Base-by-base conservation (phyloP, 2,329 filamentous ascomycete species). In the Didymella glomerata region DNA sequence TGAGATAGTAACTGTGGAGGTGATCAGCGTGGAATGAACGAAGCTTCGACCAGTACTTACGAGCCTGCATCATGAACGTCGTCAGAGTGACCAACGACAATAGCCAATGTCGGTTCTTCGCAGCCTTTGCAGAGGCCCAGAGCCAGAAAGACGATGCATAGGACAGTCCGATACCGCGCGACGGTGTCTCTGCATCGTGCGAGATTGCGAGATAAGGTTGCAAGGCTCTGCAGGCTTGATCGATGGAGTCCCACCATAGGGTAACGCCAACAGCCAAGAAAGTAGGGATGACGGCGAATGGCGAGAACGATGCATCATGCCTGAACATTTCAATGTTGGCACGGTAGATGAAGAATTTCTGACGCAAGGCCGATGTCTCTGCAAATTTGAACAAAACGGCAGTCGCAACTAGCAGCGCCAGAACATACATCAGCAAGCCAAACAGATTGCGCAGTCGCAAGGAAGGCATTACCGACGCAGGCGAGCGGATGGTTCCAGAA, bases 131-230 rank as follows among this genome's bases (percentile, higher is more conserved):
- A 11, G 58, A 45, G 7, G 60, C 62, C 54, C 59, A 60, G 8
- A 61, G n/a, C 63, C 65, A 67, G 22, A 63, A 61, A 1, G 51
- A 54, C 7, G 65, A 67, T 44, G 58, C 53, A 38, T 65, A 67
- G 0, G 65, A 60, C 11, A 64, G 47, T 25, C 52, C 59, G 16
- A 60, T 54, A 20, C 65, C 59, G 4, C 45, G 20, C 2, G 34
- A 38, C 16, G 48, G 52, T 24, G 30, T 38, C 18, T 46, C 57
- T 7, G 62, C 44, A 9, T 28, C 25, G 24, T 53, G 41, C 2
- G 60, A 61, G 56, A 65, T 65, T 20, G 62, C 34, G 11, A 65
- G 18, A 46, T 62, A 67, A 14, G 66, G 66, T 25, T 68, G 64
- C 2, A 68, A 36, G 10, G 45, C 36, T 25, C 66, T 52, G 28